These are phyloP conservation scores for Globisporangium parvum DNA, from an alignment of 352 stramenopile genomes.

Conservation along the genomic window DNA sequence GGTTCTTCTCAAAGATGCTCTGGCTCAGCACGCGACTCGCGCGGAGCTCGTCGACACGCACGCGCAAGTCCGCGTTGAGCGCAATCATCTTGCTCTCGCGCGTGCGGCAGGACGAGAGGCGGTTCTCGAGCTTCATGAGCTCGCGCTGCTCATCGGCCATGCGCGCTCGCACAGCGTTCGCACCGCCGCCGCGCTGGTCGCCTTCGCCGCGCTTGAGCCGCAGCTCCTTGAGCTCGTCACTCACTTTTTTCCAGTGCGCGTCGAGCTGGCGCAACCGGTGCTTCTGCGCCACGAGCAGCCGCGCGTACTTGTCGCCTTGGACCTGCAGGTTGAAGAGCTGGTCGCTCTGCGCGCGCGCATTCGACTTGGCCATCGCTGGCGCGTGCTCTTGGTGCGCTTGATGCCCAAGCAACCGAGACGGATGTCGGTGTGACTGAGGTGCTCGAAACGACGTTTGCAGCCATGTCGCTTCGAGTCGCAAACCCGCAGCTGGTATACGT, in stretches of 20 bases:
- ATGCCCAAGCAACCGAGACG: too few species aligned
- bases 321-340: constrained; percentile 81
- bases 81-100: constrained; percentile 73
- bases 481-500: too few species aligned
- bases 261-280: constrained; percentile 62
- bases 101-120: constrained; percentile 60
- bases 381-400: background rate
- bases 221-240: constrained; percentile 64
- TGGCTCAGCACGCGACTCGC: constrained; percentile 60
- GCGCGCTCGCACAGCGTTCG: constrained; percentile 58
- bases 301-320: constrained; percentile 73
- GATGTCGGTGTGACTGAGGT: too few species aligned
- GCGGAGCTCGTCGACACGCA: constrained; percentile 56
- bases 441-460: background rate
- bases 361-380: constrained; percentile 49
- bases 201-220: constrained; percentile 57
- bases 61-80: constrained; percentile 44
- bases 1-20: constrained; percentile 77
- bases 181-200: constrained; percentile 64
- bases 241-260: constrained; percentile 58
- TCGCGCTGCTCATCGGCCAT: constrained; percentile 74
- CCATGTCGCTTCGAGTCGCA: too few species aligned
- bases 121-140: constrained; percentile 76
- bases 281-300: constrained; percentile 65
- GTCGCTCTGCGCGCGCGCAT: constrained; percentile 63